Base-by-base conservation (phyloP, 129 eudicot species). In the Daucus carota region DNA sequence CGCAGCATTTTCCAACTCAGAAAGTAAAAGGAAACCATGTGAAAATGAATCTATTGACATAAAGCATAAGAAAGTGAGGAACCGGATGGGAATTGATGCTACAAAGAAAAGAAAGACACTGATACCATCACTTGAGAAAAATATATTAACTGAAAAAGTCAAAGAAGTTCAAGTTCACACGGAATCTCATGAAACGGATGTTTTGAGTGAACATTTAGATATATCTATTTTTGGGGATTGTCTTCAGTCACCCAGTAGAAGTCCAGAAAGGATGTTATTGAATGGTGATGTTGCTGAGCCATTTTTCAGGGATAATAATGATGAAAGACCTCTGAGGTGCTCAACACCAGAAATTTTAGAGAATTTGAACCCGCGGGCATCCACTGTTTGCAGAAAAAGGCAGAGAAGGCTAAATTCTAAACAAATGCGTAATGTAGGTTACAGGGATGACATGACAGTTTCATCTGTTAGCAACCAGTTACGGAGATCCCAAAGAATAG, bases 341-440 rank as follows among this genome's bases (percentile, higher is more conserved):
- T 71, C 72, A 54, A 78, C 81, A 57, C 81, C 81, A 3, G 81
- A 78, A 41, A 78, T 78, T 50, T 0, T 29, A 6, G 81, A 78
- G 57, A 29, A 31, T 78, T 72, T 10, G 76, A 78, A 71, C 42
- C 29, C 60, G 3, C 71, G 54, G 66, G 20, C n/a, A 17, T 71
- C 32, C 11, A 20, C 6, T 40, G 60, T 28, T 18, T 14, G 76
- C 48, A 20, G 72, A 18, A 48, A 32, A n/a, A 78, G 69, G 43
- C 13, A 32, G 17, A 45, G 71, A 40, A 38, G 26, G 12, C 16
- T 8, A 75, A 45, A 59, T 31, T 75, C 75, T n/a, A 38, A 52
- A n/a, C 41, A 50, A 74, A 20, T 15, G 29, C 38, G 9, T 32
- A 26, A 1, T 69, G 68, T 31, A 33, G 77, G 57, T 66, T 42